These are phyloP conservation scores for Paulownia fortunei DNA, from an alignment of 257 asterid species.

Conservation along the genomic window DNA sequence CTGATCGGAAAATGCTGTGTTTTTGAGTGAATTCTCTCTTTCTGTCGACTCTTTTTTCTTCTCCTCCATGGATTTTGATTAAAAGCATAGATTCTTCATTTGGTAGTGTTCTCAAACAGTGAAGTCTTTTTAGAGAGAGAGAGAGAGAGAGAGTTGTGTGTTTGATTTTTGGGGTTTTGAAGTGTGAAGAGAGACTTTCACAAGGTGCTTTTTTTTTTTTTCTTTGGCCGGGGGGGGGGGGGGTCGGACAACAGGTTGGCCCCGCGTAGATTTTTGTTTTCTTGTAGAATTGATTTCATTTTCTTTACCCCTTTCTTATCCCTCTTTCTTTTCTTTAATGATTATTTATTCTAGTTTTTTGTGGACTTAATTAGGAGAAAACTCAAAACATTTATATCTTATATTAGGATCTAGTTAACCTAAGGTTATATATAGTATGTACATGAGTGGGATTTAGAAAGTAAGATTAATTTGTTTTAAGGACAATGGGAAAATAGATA, in stretches of 20 bases:
- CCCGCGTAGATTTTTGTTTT: conserved; percentile 54
- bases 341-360: conserved; percentile 3
- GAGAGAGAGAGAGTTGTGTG: conserved; percentile 33
- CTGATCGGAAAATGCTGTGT: conserved; percentile 37
- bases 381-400: not conserved
- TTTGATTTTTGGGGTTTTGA: conserved; percentile 35
- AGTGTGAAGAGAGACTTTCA: conserved; percentile 50
- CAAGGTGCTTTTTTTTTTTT: conserved; percentile 20
- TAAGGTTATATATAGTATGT: not conserved
- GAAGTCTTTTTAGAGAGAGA: conserved; percentile 26
- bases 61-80: conserved; percentile 44
- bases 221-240: conserved; percentile 8
- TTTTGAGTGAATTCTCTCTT: not conserved
- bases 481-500: too few relatives aligned
- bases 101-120: not conserved
- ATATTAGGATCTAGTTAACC: not conserved
- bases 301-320: conserved; percentile 31
- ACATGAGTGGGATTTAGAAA: too few relatives aligned
- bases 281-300: conserved; percentile 30
- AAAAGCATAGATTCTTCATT: conserved; percentile 50
- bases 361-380: not conserved
- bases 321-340: conserved; percentile 13
- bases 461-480: too few relatives aligned
- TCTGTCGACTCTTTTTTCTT: conserved; percentile 17
- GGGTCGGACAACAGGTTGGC: conserved; percentile 39